Evolutionary conservation across 202 grass and related monocot species (phyloP), one percentile per base, ranked within the genome.

Genomic region (Sporobolus alterniflorus): DNA sequence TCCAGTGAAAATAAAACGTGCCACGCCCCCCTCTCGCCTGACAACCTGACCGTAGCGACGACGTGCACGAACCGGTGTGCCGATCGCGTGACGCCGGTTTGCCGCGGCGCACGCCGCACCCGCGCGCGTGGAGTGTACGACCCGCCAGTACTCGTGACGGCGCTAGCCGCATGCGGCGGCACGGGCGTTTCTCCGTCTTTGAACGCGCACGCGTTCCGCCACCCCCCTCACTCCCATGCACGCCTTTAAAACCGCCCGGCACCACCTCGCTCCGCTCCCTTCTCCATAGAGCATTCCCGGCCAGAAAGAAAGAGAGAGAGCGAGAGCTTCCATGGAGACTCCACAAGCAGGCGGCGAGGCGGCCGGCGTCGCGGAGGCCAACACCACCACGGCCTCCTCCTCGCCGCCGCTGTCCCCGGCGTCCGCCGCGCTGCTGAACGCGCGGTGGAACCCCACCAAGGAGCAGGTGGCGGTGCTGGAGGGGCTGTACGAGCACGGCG

Each of bases 371-470:
- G n/a, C 20, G 18, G 50, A 17, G 50, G 20, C 21, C 9, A 20
- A 9, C 21, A 0, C 61, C 26, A 10, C 14, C 14, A 46, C 14
- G 24, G 34, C 14, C 5, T 36, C 67, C 13, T 25, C 44, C 16
- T 64, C 81, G 42, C 54, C 86, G 9, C 77, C 73, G 62, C 57
- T 64, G 71, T 85, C 68, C 4, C 68, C 73, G 69, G 73, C 71
- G 62, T 55, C 74, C 29, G 67, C 60, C 0, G 70, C 42, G 24
- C 44, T 73, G 72, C 87, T 62, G 20, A 88, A 71, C 67, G 74
- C 91, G 29, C 71, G 96, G 82, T 98, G 96, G 96, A 92, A 73
- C 64, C 96, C 96, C 14, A 98, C 91, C 11, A 92, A 85, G 88
- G 96, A 96, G 81, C 96, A 98, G 77, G 86, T 96, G 26, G 44